These are phyloP conservation scores for Butyriboletus loyo DNA, from an alignment of 768 basidiomycete species.

Conservation along the genomic window DNA sequence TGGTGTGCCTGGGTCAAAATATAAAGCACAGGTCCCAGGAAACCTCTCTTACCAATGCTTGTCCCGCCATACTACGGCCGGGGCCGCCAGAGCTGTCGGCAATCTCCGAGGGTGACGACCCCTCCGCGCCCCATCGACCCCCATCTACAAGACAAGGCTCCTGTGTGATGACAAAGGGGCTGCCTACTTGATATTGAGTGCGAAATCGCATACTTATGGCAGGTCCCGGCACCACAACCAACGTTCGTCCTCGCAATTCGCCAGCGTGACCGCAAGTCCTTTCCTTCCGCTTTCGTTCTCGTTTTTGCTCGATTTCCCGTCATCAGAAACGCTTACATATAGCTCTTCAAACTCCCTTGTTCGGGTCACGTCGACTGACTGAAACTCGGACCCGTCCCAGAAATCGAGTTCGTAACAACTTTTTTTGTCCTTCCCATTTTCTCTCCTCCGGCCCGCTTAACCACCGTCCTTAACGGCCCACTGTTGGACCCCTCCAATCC, in stretches of 20 bases:
- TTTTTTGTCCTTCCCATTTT: background rate
- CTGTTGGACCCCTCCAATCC: background rate
- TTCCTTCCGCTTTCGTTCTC: slow-evolving; percentile 11
- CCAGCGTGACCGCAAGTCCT: slow-evolving; percentile 10
- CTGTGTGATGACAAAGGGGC: background rate
- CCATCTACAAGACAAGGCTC: slow-evolving; percentile 1
- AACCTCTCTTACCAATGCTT: background rate
- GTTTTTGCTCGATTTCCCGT: background rate
- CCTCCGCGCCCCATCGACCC: slow-evolving; percentile 13
- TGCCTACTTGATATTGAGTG: slow-evolving; percentile 4
- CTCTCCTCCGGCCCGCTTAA: slow-evolving; percentile 10
- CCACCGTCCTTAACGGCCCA: slow-evolving; percentile 9
- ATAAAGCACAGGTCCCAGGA: slow-evolving; percentile 8
- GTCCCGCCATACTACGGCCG: too few relatives aligned
- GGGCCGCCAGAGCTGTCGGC: slow-evolving; percentile 11
- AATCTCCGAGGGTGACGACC: slow-evolving; percentile 13
- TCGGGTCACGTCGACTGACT: slow-evolving; percentile 4
- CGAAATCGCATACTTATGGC: slow-evolving; percentile 14
- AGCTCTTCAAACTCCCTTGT: background rate
- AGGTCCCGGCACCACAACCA: slow-evolving; percentile 16
- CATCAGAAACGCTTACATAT: slow-evolving; percentile 9
- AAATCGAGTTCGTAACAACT: background rate
- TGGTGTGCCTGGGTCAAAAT: slow-evolving; percentile 19
- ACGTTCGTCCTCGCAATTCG: slow-evolving; percentile 28
- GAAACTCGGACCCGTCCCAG: background rate